Conservation (phyloP, 116 monocot genomes). For the Trichopus zeylanicus region DNA sequence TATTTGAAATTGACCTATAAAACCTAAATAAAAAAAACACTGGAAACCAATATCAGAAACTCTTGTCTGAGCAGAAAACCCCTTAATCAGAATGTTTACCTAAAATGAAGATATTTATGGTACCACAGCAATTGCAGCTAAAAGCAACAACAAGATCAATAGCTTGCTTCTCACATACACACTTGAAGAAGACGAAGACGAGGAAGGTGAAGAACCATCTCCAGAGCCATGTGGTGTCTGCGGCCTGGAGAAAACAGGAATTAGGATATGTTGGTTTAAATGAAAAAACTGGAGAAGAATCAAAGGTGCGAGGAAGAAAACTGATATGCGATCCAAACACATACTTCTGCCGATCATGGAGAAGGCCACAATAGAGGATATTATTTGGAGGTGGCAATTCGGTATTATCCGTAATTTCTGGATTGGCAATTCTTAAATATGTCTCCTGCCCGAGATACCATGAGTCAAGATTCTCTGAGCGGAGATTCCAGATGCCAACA, state of each 20-base stretch:
- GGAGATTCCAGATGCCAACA: constrained; percentile 55
- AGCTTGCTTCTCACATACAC: background rate
- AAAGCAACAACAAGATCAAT: background rate
- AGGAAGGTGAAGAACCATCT: background rate
- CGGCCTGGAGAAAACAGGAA: background rate
- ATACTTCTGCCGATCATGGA: constrained; percentile 37
- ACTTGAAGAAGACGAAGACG: too few species aligned
- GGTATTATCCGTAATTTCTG: constrained; percentile 42
- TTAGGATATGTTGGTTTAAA: background rate
- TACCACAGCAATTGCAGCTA: background rate
- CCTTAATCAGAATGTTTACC: too few species aligned
- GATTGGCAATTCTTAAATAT: constrained; percentile 43
- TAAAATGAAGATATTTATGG: background rate
- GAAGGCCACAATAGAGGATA: constrained; percentile 44
- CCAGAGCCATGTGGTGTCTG: background rate
- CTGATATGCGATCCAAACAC: too few species aligned
- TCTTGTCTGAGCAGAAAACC: too few species aligned
- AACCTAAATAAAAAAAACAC: too few species aligned
- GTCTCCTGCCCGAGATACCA: constrained; percentile 72
- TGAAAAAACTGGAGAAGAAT: background rate
- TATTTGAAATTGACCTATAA: too few species aligned
- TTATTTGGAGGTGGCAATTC: constrained; percentile 45
- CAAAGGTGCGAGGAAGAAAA: background rate
- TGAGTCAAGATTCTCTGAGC: constrained; percentile 46
- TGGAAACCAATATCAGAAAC: too few species aligned